These are phyloP conservation scores for Neonectria magnoliae DNA, from an alignment of 2,329 filamentous ascomycete species.

Conservation along the genomic window DNA sequence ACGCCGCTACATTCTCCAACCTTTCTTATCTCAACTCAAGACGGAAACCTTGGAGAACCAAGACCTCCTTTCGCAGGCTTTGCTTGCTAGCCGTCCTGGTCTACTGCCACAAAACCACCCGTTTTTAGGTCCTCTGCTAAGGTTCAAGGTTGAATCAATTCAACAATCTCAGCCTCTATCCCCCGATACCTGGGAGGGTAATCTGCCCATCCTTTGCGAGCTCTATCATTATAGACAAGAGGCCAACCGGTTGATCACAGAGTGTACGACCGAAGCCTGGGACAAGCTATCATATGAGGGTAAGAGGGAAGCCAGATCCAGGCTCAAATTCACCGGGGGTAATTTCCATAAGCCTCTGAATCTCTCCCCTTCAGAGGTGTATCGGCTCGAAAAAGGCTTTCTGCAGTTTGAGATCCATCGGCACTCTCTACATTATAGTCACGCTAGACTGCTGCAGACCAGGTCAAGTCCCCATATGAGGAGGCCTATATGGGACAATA, in stretches of 20 bases:
- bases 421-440: conserved; percentile 13
- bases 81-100: conserved; percentile 9
- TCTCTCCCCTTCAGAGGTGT: conserved; percentile 4
- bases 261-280: conserved; percentile 15
- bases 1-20: conserved; percentile 7
- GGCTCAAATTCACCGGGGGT: neutral
- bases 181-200: conserved; percentile 8
- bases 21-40: conserved; percentile 10
- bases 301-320: neutral
- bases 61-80: conserved; percentile 8
- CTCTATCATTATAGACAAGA: conserved; percentile 15
- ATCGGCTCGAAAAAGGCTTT: conserved; percentile 10
- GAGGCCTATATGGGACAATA: neutral
- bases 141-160: conserved; percentile 10
- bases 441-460: conserved; percentile 3
- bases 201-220: conserved; percentile 14
- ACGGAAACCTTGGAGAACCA: conserved; percentile 7
- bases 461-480: neutral
- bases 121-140: conserved; percentile 3
- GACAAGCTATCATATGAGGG: conserved; percentile 8
- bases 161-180: conserved; percentile 9
- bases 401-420: conserved; percentile 8
- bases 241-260: conserved; percentile 2
- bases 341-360: conserved; percentile 2
- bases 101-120: conserved; percentile 4